Evolutionary conservation across 345 rosid genomes (phyloP).

Genomic region (Trapa incisa): DNA sequence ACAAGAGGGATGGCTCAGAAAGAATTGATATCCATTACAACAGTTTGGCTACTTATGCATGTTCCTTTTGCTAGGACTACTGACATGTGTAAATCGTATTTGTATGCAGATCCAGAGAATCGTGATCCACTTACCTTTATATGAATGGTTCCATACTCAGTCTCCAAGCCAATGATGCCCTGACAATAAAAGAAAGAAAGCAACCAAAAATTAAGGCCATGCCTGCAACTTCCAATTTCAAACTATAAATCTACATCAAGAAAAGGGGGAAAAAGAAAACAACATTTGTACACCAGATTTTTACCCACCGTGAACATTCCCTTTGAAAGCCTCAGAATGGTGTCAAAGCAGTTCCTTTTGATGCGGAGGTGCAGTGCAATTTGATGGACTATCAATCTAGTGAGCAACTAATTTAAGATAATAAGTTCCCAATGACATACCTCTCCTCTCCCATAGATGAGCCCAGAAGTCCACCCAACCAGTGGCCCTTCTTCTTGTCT

Average conservation of each 20-base stretch:
- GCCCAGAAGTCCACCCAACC: constrained; percentile 88
- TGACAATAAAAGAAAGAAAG: constrained; percentile 8
- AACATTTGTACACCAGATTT: background rate
- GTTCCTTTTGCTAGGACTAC: background rate
- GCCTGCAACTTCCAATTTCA: background rate
- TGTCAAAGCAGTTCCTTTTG: background rate
- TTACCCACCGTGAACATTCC: background rate
- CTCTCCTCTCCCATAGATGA: constrained; percentile 89
- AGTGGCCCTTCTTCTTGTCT: constrained; percentile 38
- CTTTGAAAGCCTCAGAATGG: background rate
- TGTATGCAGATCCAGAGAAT: background rate
- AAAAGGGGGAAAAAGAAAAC: background rate
- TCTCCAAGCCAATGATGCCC: constrained; percentile 83
- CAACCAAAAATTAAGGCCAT: background rate
- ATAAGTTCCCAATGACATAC: constrained; percentile 19
- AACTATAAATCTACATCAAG: too few species aligned
- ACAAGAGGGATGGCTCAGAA: background rate
- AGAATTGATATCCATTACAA: too few species aligned
- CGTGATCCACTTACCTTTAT: constrained; percentile 45
- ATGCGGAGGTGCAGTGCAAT: background rate
- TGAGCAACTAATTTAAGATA: too few species aligned
- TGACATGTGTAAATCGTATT: background rate
- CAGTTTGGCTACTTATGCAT: too few species aligned
- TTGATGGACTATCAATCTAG: background rate
- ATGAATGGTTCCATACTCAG: constrained; percentile 64